Conservation (phyloP, 2,329 filamentous ascomycete species). For the Aschersonia sp. region DNA sequence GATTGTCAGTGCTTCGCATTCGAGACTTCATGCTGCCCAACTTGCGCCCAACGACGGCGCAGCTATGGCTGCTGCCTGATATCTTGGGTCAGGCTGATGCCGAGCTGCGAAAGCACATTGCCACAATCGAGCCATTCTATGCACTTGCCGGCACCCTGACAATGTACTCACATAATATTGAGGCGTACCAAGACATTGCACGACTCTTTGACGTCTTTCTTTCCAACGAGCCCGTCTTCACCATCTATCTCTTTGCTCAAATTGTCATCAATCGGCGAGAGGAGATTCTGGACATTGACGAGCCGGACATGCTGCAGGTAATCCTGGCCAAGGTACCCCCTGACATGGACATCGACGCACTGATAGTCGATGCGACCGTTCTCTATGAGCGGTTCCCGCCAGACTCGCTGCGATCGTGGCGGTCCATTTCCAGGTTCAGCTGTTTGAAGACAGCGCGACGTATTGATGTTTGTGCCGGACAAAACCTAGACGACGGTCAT, state of each 20-base stretch:
- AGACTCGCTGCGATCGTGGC: slow-evolving; percentile 57
- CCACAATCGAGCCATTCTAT: slow-evolving; percentile 73
- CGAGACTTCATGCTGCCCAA: slow-evolving; percentile 95
- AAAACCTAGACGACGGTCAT: slow-evolving; percentile 53
- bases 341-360: slow-evolving; percentile 63
- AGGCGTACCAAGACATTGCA: slow-evolving; percentile 76
- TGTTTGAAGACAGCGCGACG: slow-evolving; percentile 71
- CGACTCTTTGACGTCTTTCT: slow-evolving; percentile 87
- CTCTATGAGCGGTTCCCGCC: slow-evolving; percentile 60
- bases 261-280: slow-evolving; percentile 68
- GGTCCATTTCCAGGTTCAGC: slow-evolving; percentile 56
- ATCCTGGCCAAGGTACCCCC: slow-evolving; percentile 76
- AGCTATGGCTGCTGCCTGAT: slow-evolving; percentile 76
- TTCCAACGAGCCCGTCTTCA: slow-evolving; percentile 74
- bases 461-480: slow-evolving; percentile 29
- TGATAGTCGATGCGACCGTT: slow-evolving; percentile 51
- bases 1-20: slow-evolving; percentile 81
- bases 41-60: slow-evolving; percentile 64
- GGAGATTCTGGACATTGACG: slow-evolving; percentile 82
- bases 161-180: slow-evolving; percentile 92
- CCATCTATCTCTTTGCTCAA: slow-evolving; percentile 82
- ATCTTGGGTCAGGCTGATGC: slow-evolving; percentile 63
- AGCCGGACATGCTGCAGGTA: slow-evolving; percentile 85
- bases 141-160: slow-evolving; percentile 88
- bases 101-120: slow-evolving; percentile 59